Evolutionary conservation across 1,284 basidiomycete genomes (phyloP).

Genomic region (Ustilago trichophora): DNA sequence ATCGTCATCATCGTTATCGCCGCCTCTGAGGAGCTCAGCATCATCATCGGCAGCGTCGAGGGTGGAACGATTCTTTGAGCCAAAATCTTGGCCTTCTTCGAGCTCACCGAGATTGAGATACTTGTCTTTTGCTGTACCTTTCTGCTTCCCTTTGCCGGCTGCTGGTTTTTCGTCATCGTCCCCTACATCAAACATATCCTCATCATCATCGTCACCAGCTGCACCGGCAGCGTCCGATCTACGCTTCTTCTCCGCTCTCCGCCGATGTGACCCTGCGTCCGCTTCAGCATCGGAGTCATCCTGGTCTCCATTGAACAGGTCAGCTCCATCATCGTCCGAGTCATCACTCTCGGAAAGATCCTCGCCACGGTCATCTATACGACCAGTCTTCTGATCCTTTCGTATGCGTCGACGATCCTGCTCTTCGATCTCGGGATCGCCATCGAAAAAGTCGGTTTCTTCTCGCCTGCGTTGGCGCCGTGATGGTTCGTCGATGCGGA

Average conservation of each 20-base stretch:
- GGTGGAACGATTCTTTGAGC: slow-evolving; percentile 38
- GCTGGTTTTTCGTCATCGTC: slow-evolving; percentile 26
- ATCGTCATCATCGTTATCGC: slow-evolving; percentile 33
- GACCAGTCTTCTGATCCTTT: slow-evolving; percentile 52
- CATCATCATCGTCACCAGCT: slow-evolving; percentile 68
- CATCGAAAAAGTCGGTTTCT: slow-evolving; percentile 41
- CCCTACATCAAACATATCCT: slow-evolving; percentile 83
- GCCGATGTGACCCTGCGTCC: slow-evolving; percentile 66
- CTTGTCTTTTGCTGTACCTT: slow-evolving; percentile 23
- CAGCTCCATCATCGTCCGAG: slow-evolving; percentile 24
- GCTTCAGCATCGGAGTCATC: slow-evolving; percentile 76
- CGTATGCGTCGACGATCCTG: slow-evolving; percentile 51
- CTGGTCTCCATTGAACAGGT: slow-evolving; percentile 68
- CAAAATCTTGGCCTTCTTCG: slow-evolving; percentile 70
- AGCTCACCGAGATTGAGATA: slow-evolving; percentile 80
- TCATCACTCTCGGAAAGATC: slow-evolving; percentile 77
- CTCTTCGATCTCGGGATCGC: slow-evolving; percentile 60
- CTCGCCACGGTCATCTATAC: slow-evolving; percentile 84
- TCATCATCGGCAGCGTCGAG: slow-evolving; percentile 55
- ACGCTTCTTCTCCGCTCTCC: slow-evolving; percentile 68
- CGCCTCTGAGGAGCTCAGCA: slow-evolving; percentile 17
- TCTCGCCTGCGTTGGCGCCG: slow-evolving; percentile 16
- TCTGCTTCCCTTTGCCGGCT: too few relatives aligned
- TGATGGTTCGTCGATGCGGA: slow-evolving; percentile 30
- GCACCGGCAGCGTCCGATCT: slow-evolving; percentile 66